phyloP scores from a whole-genome alignment of 2,329 filamentous ascomycete genomes.

The Colletotrichum cuscutae region DNA sequence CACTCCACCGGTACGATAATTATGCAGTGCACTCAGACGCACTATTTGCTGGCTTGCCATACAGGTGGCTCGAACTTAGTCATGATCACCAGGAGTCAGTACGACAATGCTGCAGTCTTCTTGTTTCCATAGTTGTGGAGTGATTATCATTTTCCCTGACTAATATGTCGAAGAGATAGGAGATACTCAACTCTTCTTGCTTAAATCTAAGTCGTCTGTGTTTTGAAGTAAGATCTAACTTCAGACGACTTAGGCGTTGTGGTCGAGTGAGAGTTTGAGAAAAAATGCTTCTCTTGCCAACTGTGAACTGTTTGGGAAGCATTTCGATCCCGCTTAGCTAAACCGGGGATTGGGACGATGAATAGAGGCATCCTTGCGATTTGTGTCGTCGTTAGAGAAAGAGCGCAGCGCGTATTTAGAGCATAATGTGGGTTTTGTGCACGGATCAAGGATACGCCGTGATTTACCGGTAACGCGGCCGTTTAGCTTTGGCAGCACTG shows the following conservation, averaged over 20 bases:
- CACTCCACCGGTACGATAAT: no score
- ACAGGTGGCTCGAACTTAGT: no score
- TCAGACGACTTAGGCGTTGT: background rate
- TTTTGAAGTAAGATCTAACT: background rate
- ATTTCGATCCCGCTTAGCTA: background rate
- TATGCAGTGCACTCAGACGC: no score
- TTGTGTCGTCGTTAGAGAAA: background rate
- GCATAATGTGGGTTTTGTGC: background rate
- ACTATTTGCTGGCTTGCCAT: no score
- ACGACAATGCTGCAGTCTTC: no score
- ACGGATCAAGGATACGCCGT: background rate
- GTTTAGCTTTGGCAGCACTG: background rate
- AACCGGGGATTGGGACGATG: no score
- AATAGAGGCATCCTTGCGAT: background rate
- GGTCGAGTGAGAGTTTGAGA: background rate
- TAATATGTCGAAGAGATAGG: no score
- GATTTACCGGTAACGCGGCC: background rate
- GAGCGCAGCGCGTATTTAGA: background rate
- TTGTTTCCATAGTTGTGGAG: no score
- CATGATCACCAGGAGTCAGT: no score
- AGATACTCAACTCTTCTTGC: background rate
- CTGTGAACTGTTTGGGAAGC: accelerated
- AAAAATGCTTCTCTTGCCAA: background rate
- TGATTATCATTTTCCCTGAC: no score
- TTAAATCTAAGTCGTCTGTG: accelerated